Percentiles rank a stretch among this genome's conserved stretches.
phyloP scores from a whole-genome alignment of 192 early-diverging fungal species.

The Mortierella antarctica region DNA sequence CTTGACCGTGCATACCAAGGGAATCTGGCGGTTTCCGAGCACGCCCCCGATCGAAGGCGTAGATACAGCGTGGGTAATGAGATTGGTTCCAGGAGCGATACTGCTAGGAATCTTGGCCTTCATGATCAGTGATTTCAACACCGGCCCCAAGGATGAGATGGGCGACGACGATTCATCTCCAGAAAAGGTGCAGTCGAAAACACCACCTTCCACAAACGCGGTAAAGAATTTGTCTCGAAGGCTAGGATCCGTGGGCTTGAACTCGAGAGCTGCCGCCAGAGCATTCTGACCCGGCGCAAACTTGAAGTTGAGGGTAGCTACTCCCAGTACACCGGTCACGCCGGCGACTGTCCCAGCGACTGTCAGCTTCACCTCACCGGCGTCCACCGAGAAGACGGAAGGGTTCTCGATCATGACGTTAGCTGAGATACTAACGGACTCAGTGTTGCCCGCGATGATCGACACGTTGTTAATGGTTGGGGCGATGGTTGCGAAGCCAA shows the following conservation, averaged over 20 bases:
- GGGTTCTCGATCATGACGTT: conserved; percentile 43
- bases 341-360: conserved; percentile 29
- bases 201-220: conserved; percentile 21
- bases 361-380: conserved; percentile 27
- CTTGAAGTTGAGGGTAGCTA: conserved; percentile 27
- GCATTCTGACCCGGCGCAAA: conserved; percentile 26
- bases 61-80: conserved; percentile 12
- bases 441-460: conserved; percentile 21
- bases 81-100: conserved; percentile 26
- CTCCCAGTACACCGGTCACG: conserved; percentile 32
- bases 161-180: conserved; percentile 16
- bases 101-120: conserved; percentile 38
- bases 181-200: conserved; percentile 36
- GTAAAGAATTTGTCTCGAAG: conserved; percentile 43
- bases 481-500: conserved; percentile 23
- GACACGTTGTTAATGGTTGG: conserved; percentile 37
- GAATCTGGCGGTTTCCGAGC: conserved; percentile 39
- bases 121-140: conserved; percentile 10
- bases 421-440: conserved; percentile 24
- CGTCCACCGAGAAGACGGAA: conserved; percentile 42
- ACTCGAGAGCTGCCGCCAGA: conserved; percentile 12
- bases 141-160: conserved; percentile 20
- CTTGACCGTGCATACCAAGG: conserved; percentile 13
- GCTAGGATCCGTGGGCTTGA: conserved; percentile 23
- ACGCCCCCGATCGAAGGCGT: conserved; percentile 22